These are phyloP conservation scores for Daedalea quercina DNA, from an alignment of 768 basidiomycete species.

Conservation along the genomic window DNA sequence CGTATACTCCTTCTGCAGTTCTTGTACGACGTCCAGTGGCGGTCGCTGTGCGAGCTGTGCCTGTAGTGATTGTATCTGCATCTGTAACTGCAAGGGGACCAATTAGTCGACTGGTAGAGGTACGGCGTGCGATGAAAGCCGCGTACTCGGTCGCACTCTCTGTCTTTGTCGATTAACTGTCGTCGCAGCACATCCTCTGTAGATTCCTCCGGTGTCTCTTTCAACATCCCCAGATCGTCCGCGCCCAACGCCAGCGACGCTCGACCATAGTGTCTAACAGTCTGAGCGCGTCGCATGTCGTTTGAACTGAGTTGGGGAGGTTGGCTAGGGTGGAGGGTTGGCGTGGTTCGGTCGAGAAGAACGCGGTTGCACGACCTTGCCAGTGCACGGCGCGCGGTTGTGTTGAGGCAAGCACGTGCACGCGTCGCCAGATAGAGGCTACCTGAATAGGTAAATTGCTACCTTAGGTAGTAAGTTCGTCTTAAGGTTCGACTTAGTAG, in stretches of 20 bases:
- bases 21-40: constrained; percentile 58
- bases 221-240: constrained; percentile 55
- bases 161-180: constrained; percentile 59
- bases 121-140: background rate
- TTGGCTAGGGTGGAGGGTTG: no score
- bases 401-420: no score
- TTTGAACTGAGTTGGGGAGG: background rate
- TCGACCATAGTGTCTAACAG: constrained; percentile 47
- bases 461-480: no score
- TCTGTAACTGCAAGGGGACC: constrained; percentile 36
- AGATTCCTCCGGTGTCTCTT: constrained; percentile 48
- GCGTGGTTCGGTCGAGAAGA: no score
- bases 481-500: no score
- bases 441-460: no score
- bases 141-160: constrained; percentile 62
- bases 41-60: constrained; percentile 62
- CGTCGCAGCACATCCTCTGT: constrained; percentile 55
- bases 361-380: no score
- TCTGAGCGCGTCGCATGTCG: constrained; percentile 59
- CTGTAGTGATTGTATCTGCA: constrained; percentile 57
- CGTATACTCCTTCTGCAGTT: constrained; percentile 64
- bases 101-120: no score
- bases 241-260: constrained; percentile 40
- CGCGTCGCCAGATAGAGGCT: no score
- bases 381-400: no score